A percentile compares a stretch with the other conserved stretches of the same genome.
phyloP scores from a whole-genome alignment of 2,329 filamentous ascomycete species.

The Ceratocystis cubensis region DNA sequence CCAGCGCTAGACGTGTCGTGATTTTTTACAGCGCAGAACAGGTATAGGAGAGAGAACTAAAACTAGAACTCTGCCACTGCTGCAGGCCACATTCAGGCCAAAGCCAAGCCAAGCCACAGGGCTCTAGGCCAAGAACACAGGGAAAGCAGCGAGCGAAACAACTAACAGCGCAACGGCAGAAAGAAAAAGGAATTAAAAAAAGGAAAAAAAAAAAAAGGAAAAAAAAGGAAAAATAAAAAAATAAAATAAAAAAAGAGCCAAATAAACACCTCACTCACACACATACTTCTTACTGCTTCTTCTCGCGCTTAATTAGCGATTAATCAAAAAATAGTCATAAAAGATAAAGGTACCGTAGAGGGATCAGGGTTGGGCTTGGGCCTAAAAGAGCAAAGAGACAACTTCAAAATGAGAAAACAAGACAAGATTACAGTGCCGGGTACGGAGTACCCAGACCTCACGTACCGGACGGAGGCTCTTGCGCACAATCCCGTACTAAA shows the following conservation, averaged over 20 bases:
- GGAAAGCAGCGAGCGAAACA: not conserved
- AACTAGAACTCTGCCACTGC: not conserved
- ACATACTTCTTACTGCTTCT: not conserved
- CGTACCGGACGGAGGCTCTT: constrained; percentile 6
- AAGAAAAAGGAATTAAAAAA: not conserved
- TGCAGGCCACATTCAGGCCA: constrained; percentile 3
- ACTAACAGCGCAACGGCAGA: not conserved
- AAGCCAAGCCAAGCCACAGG: constrained; percentile 5
- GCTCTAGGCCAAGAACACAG: not conserved
- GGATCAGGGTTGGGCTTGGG: not conserved
- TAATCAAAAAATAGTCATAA: not conserved
- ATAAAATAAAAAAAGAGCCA: not conserved
- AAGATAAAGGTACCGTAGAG: constrained; percentile 4
- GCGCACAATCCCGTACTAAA: constrained; percentile 10
- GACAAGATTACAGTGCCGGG: constrained; percentile 9
- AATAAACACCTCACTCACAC: constrained; percentile 2
- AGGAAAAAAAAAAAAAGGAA: not conserved
- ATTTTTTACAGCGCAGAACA: not conserved
- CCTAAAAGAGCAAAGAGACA: constrained; percentile 7
- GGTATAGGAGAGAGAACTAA: not conserved
- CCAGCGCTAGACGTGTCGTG: not conserved
- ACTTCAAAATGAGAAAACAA: not conserved
- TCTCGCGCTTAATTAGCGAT: not conserved
- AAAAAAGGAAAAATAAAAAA: not conserved
- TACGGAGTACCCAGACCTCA: constrained; percentile 5